Evolutionary conservation across 164 flowering plant genomes (phyloP), one percentile per base, ranked within the genome.

Genomic region (Dillenia turbinata): DNA sequence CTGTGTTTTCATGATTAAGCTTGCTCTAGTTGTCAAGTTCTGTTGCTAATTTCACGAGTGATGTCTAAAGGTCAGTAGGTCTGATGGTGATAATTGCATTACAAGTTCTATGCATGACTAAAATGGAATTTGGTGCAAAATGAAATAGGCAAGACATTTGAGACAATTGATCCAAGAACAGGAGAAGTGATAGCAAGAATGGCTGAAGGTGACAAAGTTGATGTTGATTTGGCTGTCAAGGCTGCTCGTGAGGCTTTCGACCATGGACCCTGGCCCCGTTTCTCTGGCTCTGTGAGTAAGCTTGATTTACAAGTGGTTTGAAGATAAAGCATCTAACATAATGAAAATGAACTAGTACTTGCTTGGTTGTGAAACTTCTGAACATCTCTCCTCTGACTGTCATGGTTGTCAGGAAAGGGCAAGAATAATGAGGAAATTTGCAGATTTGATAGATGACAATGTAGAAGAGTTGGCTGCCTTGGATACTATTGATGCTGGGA

Each of bases 241-340:
- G 96, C 90, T 5, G 97, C 97, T 1, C 81, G 97, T 43, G 65
- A 76, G 0, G 97, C 97, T 12, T 91, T 89, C n/a, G 96, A 91
- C 56, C 62, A 85, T 62, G 97, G 96, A 2, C 83, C 81, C 12
- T 91, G 97, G 97, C 90, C 96, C 9, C 87, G 97, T 9, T 14
- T 89, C 71, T 54, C 89, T n/a, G 96, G 94, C 59, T 61, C 33
- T 44, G 95, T 90, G 78, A 64, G 91, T 63, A 9, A 19, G 22
- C 22, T 19, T 19, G 22, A 1, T 19, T 19, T 19, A 19, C 22
- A 19, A 19, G 22, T 19, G 22, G 22, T 19, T 19, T 19, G 22
- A 19, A 19, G 22, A 19, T 19, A 19, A 19, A 19, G 22, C 22
- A 19, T 19, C 22, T 19, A 19, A 19, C 22, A 19, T 19, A 19